Conservation (phyloP, 176 grass and related monocot genomes). For the Aegilops sharonensis region DNA sequence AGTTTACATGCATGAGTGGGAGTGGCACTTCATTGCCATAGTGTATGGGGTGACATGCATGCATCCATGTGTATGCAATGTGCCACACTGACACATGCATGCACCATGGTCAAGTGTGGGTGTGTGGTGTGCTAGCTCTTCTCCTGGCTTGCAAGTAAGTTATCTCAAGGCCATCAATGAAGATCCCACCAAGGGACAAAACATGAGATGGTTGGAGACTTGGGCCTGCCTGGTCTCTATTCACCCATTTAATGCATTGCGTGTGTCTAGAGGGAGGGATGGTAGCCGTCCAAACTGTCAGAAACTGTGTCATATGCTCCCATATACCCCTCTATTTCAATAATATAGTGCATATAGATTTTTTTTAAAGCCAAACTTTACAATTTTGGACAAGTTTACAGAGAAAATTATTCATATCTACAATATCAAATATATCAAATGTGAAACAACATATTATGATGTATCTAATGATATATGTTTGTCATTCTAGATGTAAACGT, state of each 20-base stretch:
- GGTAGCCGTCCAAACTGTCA: constrained; percentile 30
- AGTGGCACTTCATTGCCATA: not conserved
- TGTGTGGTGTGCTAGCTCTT: constrained; percentile 29
- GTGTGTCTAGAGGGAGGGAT: constrained; percentile 40
- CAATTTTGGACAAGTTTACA: too few species aligned
- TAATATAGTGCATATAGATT: too few species aligned
- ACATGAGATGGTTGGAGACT: constrained; percentile 57
- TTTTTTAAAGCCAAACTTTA: too few species aligned
- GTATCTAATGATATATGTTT: too few species aligned
- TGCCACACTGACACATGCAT: constrained; percentile 33
- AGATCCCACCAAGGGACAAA: constrained; percentile 77
- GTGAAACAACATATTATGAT: too few species aligned
- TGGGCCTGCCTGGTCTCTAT: constrained; percentile 66
- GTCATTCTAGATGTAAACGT: too few species aligned
- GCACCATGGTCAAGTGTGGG: constrained; percentile 2
- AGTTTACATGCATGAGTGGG: constrained; percentile 11
- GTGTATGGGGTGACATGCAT: not conserved
- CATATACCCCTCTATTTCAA: too few species aligned
- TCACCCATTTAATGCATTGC: constrained; percentile 98
- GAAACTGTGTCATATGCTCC: constrained; percentile 7
- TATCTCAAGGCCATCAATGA: constrained; percentile 61
- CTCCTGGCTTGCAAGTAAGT: constrained; percentile 49
- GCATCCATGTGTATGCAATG: too few species aligned
- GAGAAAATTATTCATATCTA: too few species aligned
- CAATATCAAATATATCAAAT: too few species aligned